Percentiles rank a stretch among this genome's conserved stretches.
phyloP scores from a whole-genome alignment of 73 alveolate genomes.

The Tetrahymena borealis region DNA sequence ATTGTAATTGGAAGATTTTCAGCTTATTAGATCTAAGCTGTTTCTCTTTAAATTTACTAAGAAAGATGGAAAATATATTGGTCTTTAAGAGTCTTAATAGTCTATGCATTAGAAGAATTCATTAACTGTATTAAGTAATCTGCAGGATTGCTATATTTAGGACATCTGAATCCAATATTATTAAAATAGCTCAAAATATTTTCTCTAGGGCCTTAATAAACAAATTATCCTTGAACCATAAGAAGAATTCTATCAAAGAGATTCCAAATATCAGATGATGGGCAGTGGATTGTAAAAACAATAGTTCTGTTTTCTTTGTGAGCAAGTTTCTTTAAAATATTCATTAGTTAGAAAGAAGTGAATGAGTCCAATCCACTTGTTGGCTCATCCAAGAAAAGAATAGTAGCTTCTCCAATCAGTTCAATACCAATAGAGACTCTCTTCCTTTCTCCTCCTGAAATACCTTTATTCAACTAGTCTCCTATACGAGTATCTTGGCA shows the following conservation, averaged over 20 bases:
- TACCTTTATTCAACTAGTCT: too few species aligned
- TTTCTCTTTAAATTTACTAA: neutral
- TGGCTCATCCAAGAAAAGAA: neutral
- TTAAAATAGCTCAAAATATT: constrained; percentile 51
- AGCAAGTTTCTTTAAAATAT: neutral
- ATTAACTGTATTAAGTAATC: constrained; percentile 50
- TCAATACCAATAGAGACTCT: neutral
- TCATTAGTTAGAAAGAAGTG: neutral
- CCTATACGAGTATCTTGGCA: too few species aligned
- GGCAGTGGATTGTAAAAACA: constrained; percentile 56
- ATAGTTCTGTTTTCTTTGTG: constrained; percentile 21
- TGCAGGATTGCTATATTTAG: constrained; percentile 65
- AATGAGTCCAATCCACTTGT: neutral
- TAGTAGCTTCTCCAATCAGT: neutral
- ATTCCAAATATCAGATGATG: constrained; percentile 31
- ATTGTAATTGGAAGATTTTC: too few species aligned
- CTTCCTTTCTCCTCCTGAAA: neutral
- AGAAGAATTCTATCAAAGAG: constrained; percentile 44
- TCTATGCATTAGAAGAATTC: neutral
- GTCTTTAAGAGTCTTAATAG: neutral
- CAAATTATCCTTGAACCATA: constrained; percentile 19
- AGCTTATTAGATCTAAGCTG: too few species aligned
- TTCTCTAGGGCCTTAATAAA: constrained; percentile 36
- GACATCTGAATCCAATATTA: constrained; percentile 51
- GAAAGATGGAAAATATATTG: neutral